Evolutionary conservation across 805 yeast species (phyloP), one percentile per base, ranked within the genome.

Genomic region (Nakazawaea ambrosiae): DNA sequence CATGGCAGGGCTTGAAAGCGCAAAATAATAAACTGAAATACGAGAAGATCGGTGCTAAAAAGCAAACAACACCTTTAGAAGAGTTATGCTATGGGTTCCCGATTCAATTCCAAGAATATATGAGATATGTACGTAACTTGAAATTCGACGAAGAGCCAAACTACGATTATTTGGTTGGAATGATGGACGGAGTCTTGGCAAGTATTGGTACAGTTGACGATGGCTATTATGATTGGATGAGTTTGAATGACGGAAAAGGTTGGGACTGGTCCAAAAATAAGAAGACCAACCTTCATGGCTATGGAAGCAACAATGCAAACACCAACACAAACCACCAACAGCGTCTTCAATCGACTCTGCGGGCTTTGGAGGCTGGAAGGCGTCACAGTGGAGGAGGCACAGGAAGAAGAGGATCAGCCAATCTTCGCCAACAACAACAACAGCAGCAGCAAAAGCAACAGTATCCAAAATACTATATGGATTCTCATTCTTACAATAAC

Each of bases 1-100:
- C 94, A 32, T 83, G 94, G 94, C 94, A 83, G 61, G 94, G 94
- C n/a, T 63, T 83, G 43, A 83, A 82, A 58, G 92, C 90, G 2
- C 87, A 87, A 42, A 82, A 86, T n/a, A 83, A 83, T 56, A 83
- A 84, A 55, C 72, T 77, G 46, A 83, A 83, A 56, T 83, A 83
- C 54, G 92, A 84, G 57, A 83, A 82, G 54, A 84, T 84, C 56
- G 92, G 92, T 20, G 82, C 81, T 46, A 81, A 81, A 50, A 84
- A 84, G 57, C 79, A 81, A 53, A 68, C 80, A 12, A 77, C 88
- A 2, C 71, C 78, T 11, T 75, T 83, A 7, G 66, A 65, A 32
- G 80, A 78, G 34, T 58, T 80, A 39, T 73, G 85, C 49, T 70
- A 69, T 34, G 78, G 76, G 18, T 68, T 82, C 34, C 92, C 94